Base-by-base conservation (phyloP, 345 rosid genomes). In the Populus pruinosa region DNA sequence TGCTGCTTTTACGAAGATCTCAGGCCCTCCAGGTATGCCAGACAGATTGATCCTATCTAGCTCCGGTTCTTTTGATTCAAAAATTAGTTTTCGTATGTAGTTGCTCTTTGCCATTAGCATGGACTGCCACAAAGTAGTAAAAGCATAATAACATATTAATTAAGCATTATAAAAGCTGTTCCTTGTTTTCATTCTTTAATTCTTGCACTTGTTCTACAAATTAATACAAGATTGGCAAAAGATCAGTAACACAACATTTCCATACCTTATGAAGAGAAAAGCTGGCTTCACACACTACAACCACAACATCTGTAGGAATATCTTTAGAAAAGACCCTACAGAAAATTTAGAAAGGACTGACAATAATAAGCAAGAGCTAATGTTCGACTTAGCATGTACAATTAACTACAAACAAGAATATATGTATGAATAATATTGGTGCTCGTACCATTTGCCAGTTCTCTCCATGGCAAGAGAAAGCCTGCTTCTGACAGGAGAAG, bases 41-140 rank as follows among this genome's bases (percentile, higher is more conserved):
- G 96, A 91, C 17, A 96, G 85, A 69, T 88, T 64, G 69, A 96
- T 87, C 76, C 82, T 87, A 0, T 92, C 83, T 53, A 92, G 81
- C 69, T 90, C 98, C 0, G 86, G 62, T 62, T 87, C 94, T 17
- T 88, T 82, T 1, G 99, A 86, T 69, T 93, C 97, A 86, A 92
- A 66, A 69, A 96, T 91, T 62, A 92, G 76, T 61, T 87, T 90
- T 71, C 99, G 89, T 76, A 96, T 86, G 87, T 87, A 88, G 81
- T 96, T 96, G 84, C 99, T 92, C 89, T 93, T 96, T 2, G 96
- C 96, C 67, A 91, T 94, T 18, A 96, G 82, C 96, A 91, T 89
- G 86, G 93, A 93, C 99, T 94, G 86, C 70, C 29, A 10, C 72
- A n/a, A 68, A 35, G 44, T 1, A 33, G 16, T 17, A 6, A 21